Conservation (phyloP, 202 grass and related monocot genomes). For the Panicum virgatum region DNA sequence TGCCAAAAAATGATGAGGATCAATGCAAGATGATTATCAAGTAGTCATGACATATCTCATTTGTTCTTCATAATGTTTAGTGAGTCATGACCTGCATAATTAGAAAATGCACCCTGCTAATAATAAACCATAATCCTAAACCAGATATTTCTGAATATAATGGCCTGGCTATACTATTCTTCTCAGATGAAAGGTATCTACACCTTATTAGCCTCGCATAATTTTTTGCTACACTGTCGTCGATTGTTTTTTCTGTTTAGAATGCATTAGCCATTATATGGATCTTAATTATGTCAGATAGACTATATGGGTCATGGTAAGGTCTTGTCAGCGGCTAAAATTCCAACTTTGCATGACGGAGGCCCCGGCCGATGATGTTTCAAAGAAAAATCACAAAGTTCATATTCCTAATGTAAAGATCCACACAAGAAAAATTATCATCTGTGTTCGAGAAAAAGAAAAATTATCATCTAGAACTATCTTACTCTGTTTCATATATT, state of each 20-base stretch:
- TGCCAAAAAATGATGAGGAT: neutral
- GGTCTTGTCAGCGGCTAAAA: too few species aligned
- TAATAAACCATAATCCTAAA: neutral
- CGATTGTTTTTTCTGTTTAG: too few species aligned
- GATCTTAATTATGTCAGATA: too few species aligned
- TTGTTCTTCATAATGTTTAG: neutral
- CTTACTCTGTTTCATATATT: neutral
- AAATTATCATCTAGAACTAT: constrained; percentile 7
- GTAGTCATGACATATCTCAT: neutral
- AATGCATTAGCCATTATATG: too few species aligned
- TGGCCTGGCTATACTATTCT: neutral
- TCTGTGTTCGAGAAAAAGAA: too few species aligned
- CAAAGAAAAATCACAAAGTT: neutral
- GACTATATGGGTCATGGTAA: too few species aligned
- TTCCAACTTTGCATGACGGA: too few species aligned
- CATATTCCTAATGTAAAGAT: constrained; percentile 15
- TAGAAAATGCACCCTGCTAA: neutral
- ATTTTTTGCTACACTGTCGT: too few species aligned
- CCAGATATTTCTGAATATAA: neutral
- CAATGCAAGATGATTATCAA: neutral
- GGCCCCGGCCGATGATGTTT: too few species aligned
- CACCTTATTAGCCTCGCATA: too few species aligned
- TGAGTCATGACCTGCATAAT: neutral
- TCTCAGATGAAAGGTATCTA: neutral
- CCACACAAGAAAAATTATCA: neutral